Evolutionary conservation across 805 yeast genomes (phyloP), one percentile per base, ranked within the genome.

Genomic region (Barnettozyma siamensis): DNA sequence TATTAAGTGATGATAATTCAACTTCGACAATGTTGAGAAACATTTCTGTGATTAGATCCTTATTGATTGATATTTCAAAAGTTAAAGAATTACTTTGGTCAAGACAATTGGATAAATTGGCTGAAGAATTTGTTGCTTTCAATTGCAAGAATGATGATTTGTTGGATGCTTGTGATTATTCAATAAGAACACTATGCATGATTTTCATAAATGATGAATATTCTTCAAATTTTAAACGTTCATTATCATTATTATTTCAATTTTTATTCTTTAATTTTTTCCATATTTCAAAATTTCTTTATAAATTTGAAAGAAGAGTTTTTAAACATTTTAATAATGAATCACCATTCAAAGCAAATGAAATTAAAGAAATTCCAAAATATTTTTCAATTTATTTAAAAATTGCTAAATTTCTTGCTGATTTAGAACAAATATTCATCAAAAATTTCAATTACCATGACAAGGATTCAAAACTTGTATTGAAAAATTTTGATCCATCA

Each of bases 1-100:
- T 65, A 49, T 45, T 51, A 46, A 35, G 45, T 48, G 19, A 38
- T 17, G 17, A 37, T 21, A 10, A 37, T 1, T 67, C 64, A 1
- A 47, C 69, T 21, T 65, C 72, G n/a, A 64, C 67, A 16, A 64
- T 69, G 8, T 47, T 69, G 32, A 48, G 49, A 31, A 55, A 61
- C 58, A 35, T 65, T 63, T 18, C 60, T 49, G 50, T 69, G 56
- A 31, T 67, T 54, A 47, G 63, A 54, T 47, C 64, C 50, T 28
- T 55, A 53, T 24, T 57, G 41, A 53, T 70, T 38, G 69, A 65
- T 36, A 43, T 67, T 32, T 49, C 64, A 7, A 54, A 54, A n/a
- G 61, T 62, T 16, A 65, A 66, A 42, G 65, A 59, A 27, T 54
- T 57, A 8, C 51, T 70, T 40, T 70, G 73, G 73, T 43, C 46